These are phyloP conservation scores for Exophiala lecanii-corni DNA, from an alignment of 2,329 filamentous ascomycete species.

Conservation along the genomic window DNA sequence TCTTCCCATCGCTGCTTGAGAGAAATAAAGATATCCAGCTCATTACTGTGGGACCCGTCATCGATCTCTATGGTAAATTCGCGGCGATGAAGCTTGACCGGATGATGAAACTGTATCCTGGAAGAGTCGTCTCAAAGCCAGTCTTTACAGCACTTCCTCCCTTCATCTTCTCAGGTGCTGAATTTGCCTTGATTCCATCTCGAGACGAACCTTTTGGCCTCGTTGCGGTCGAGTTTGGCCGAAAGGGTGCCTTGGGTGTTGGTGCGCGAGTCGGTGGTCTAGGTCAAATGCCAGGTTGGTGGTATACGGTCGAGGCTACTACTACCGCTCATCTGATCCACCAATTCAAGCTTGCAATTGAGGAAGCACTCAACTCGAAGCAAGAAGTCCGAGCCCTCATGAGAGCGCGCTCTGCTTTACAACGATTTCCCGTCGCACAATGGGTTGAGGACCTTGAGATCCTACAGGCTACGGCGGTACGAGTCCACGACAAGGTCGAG, in stretches of 20 bases:
- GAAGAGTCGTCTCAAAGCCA: conserved; percentile 62
- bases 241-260: conserved; percentile 63
- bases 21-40: conserved; percentile 57
- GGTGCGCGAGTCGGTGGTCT: conserved; percentile 63
- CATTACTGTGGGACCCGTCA: conserved; percentile 60
- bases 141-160: conserved; percentile 64
- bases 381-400: conserved; percentile 55
- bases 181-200: conserved; percentile 64
- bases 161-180: conserved; percentile 63
- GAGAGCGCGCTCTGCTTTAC: conserved; percentile 60
- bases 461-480: conserved; percentile 57
- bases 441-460: conserved; percentile 63
- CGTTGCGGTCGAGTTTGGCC: conserved; percentile 64
- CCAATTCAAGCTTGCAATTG: conserved; percentile 62
- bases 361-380: conserved; percentile 56
- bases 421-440: conserved; percentile 63
- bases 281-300: conserved; percentile 66
- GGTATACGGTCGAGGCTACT: conserved; percentile 64
- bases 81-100: conserved; percentile 60
- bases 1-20: conserved; percentile 60
- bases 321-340: conserved; percentile 59
- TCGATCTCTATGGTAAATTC: conserved; percentile 65
- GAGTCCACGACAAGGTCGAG: conserved; percentile 48
- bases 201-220: conserved; percentile 66
- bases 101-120: conserved; percentile 63